Base-by-base conservation (phyloP, 2,329 filamentous ascomycete genomes). In the Tolypocladium ophioglossoides region DNA sequence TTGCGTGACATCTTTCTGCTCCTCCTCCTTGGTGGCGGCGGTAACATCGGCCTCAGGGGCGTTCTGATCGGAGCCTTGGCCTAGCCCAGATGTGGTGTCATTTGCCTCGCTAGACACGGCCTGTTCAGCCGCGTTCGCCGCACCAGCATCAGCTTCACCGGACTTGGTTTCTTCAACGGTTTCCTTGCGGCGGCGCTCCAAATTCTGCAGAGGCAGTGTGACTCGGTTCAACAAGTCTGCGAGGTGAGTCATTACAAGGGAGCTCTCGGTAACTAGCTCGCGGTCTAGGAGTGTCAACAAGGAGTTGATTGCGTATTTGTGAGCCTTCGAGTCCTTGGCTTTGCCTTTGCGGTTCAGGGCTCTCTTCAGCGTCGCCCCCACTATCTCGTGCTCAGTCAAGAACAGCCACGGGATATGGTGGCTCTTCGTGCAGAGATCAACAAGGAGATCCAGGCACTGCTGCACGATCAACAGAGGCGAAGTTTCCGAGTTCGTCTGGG, bases 211-310 rank as follows among this genome's bases (percentile, higher is more conserved):
- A 12, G 94, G 94, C 54, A 87, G 79, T 0, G 94, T 99, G 54
- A 97, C 90, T 59, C 87, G 86, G 68, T 90, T 92, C 30, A 99
- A 79, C 34, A 99, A 75, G 59, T 86, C 85, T 2, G 94, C 94
- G 30, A 99, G 79, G 58, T 91, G 86, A 62, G 96, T 92, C 91
- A 99, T 97, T 54, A 96, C 92, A 8, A 85, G 80, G n/a, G 92
- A 91, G 71, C 91, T 99, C 71, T 99, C 94, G 73, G 96, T 95
- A 59, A 99, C 91, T 57, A 97, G 77, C 59, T 91, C 89, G n/a
- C 94, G 87, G 66, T 97, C 94, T 24, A 99, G 79, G 6, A 99
- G 78, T 57, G 84, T 86, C 49, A 99, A 78, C 34, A 99, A 75
- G 16, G 91, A 91, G 68, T 99, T 99, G 67, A 99, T 81, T 11